Percentiles rank a stretch among this genome's conserved stretches.
These are phyloP conservation scores for Limonium bicolor DNA, from an alignment of 148 eudicot genomes.

Conservation along the genomic window DNA sequence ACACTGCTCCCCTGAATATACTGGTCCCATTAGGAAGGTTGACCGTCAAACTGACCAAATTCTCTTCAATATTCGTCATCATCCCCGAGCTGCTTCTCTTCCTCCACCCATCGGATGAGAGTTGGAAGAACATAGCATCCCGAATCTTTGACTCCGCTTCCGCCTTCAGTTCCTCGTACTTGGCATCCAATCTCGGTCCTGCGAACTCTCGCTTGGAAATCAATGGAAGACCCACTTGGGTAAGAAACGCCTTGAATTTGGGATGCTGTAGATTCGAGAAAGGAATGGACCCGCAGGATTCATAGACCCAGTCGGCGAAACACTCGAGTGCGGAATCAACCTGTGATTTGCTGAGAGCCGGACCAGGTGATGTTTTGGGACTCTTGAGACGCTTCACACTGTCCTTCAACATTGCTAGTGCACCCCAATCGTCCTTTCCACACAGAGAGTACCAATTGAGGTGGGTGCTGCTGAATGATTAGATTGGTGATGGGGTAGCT, in stretches of 20 bases:
- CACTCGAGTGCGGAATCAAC: slow-evolving; percentile 44
- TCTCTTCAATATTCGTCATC: slow-evolving; percentile 25
- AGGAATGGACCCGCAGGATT: slow-evolving; percentile 70
- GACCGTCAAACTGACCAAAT: slow-evolving; percentile 54
- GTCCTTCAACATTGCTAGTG: slow-evolving; percentile 70
- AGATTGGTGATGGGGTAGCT: background rate
- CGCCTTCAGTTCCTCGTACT: slow-evolving; percentile 41
- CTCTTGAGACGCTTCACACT: slow-evolving; percentile 78
- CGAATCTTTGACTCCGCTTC: slow-evolving; percentile 53
- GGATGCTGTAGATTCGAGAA: slow-evolving; percentile 73
- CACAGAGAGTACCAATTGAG: slow-evolving; percentile 48
- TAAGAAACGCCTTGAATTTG: slow-evolving; percentile 62
- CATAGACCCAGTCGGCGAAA: slow-evolving; percentile 82
- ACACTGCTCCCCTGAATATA: slow-evolving; percentile 63
- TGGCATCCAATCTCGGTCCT: slow-evolving; percentile 60
- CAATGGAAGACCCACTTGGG: slow-evolving; percentile 55
- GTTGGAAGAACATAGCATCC: slow-evolving; percentile 78
- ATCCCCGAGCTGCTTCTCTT: background rate
- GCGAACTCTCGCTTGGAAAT: slow-evolving; percentile 35
- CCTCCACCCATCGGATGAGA: slow-evolving; percentile 81
- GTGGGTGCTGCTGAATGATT: slow-evolving; percentile 20
- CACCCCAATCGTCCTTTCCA: slow-evolving; percentile 60
- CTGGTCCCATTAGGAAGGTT: slow-evolving; percentile 85
- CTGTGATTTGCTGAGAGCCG: slow-evolving; percentile 43
- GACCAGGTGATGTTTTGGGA: slow-evolving; percentile 62